phyloP scores from a whole-genome alignment of 331 rosid genomes.

The Pyrus hybrid region DNA sequence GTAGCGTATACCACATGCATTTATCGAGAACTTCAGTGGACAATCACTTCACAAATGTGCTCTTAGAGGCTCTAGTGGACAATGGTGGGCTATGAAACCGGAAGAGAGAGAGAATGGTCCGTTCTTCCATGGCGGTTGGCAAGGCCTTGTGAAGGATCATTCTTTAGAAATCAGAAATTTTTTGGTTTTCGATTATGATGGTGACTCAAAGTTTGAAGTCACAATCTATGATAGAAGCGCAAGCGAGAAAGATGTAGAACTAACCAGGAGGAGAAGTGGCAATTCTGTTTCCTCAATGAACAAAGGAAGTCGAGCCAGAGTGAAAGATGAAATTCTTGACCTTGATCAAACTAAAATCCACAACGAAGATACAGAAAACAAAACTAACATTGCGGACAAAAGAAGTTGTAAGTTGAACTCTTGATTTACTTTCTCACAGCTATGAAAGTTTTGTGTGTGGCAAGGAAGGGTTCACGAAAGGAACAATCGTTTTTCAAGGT shows the following conservation, averaged over 20 bases:
- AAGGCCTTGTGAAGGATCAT: slow-evolving; percentile 2
- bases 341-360: background rate
- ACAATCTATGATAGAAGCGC: background rate
- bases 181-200: background rate
- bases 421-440: background rate
- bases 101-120: background rate
- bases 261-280: background rate
- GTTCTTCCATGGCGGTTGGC: slow-evolving; percentile 2
- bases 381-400: background rate
- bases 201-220: background rate
- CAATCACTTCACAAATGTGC: background rate
- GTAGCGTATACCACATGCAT: slow-evolving; percentile 1
- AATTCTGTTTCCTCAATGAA: background rate
- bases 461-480: too few relatives aligned
- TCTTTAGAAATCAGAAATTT: slow-evolving; percentile 2
- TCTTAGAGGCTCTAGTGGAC: background rate
- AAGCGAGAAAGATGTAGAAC: background rate
- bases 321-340: background rate
- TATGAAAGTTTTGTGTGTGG: background rate
- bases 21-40: background rate
- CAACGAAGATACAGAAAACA: background rate
- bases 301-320: background rate
- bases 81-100: background rate
- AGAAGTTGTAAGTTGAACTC: background rate
- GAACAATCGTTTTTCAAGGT: too few relatives aligned